Evolutionary conservation across 768 basidiomycete genomes (phyloP).

Genomic region (Auriculariales sp.): DNA sequence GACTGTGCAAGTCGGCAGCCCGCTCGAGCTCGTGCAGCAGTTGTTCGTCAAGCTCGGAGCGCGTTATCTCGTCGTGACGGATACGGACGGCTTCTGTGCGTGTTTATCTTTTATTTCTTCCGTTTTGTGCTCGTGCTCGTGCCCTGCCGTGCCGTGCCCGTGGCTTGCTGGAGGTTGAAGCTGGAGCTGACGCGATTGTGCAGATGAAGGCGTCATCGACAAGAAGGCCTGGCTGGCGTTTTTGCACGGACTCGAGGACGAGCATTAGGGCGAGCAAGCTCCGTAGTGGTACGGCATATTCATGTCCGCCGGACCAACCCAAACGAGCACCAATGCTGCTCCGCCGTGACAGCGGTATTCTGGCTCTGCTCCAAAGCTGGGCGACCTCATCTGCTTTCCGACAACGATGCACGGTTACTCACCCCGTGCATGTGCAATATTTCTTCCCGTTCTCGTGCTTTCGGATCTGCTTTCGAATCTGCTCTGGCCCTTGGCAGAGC

Average conservation of each 20-base stretch:
- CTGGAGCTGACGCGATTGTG: neutral
- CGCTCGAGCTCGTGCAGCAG: constrained; percentile 85
- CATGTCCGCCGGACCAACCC: too few relatives aligned
- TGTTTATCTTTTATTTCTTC: constrained; percentile 8
- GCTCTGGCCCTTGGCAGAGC: too few relatives aligned
- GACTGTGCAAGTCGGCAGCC: constrained; percentile 68
- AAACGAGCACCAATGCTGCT: too few relatives aligned
- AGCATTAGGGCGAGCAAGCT: too few relatives aligned
- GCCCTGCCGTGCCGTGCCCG: neutral
- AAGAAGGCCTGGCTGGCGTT: constrained; percentile 93
- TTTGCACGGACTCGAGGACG: constrained; percentile 55
- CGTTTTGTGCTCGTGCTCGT: neutral
- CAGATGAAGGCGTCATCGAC: constrained; percentile 83
- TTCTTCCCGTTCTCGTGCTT: too few relatives aligned
- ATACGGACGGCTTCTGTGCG: constrained; percentile 71
- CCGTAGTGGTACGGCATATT: too few relatives aligned
- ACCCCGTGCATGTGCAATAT: too few relatives aligned
- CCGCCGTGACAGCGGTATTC: too few relatives aligned
- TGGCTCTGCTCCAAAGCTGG: too few relatives aligned
- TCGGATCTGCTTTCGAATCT: too few relatives aligned
- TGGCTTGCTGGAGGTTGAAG: neutral
- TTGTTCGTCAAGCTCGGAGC: constrained; percentile 91
- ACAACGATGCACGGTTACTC: too few relatives aligned
- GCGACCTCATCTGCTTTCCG: too few relatives aligned
- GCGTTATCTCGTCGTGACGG: constrained; percentile 74